Evolutionary conservation across 2,329 filamentous ascomycete species (phyloP).

Genomic region (Fusarium tjaetaba): DNA sequence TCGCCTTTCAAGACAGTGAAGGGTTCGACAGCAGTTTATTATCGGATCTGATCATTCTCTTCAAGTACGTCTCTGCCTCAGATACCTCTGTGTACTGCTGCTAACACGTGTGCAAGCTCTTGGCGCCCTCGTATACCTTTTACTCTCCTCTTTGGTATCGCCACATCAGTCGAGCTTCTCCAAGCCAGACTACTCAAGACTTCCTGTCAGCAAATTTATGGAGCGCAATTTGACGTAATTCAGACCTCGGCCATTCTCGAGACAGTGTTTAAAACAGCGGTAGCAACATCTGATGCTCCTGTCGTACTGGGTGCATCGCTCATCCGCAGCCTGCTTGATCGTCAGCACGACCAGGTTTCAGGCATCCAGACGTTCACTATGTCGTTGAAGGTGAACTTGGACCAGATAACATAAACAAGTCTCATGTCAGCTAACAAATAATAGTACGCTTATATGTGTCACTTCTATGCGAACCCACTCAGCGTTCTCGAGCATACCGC

Average conservation of each 20-base stretch:
- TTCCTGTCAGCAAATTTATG: slow-evolving; percentile 73
- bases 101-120: slow-evolving; percentile 50
- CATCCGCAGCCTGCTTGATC: slow-evolving; percentile 70
- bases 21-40: slow-evolving; percentile 80
- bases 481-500: slow-evolving; percentile 66
- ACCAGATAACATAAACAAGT: background rate
- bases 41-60: slow-evolving; percentile 74
- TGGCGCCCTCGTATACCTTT: slow-evolving; percentile 84
- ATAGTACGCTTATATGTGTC: slow-evolving; percentile 86
- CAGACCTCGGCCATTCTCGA: slow-evolving; percentile 78
- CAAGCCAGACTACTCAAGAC: slow-evolving; percentile 77
- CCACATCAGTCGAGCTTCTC: slow-evolving; percentile 83
- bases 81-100: slow-evolving; percentile 30
- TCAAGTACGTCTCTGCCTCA: slow-evolving; percentile 63
- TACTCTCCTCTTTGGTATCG: slow-evolving; percentile 80
- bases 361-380: slow-evolving; percentile 78
- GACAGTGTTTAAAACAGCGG: slow-evolving; percentile 72
- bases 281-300: slow-evolving; percentile 65
- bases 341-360: slow-evolving; percentile 80
- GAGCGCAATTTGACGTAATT: slow-evolving; percentile 80
- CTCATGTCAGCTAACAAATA: slow-evolving; percentile 18
- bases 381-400: slow-evolving; percentile 68
- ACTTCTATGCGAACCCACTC: slow-evolving; percentile 82
- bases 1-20: slow-evolving; percentile 84
- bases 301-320: slow-evolving; percentile 73